Percentiles rank a stretch among this genome's conserved stretches.
phyloP scores from a whole-genome alignment of 2,329 filamentous ascomycete species.

The Lecanoromycetidae sp. region DNA sequence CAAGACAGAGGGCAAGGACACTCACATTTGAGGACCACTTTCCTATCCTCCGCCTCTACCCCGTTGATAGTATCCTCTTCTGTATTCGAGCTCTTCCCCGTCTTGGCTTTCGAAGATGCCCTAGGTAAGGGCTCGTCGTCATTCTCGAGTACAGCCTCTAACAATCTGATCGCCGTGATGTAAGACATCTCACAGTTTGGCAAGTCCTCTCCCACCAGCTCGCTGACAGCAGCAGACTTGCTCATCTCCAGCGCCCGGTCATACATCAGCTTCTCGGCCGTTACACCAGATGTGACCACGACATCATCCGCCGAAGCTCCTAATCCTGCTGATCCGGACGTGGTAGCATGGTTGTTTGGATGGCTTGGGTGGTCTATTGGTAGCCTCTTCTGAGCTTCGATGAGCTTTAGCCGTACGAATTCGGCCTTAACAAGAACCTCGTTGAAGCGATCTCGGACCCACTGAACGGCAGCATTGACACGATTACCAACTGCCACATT shows the following conservation, averaged over 20 bases:
- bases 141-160: slow-evolving; percentile 83
- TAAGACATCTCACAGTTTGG: slow-evolving; percentile 84
- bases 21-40: slow-evolving; percentile 40
- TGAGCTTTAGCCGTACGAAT: slow-evolving; percentile 74
- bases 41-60: slow-evolving; percentile 35
- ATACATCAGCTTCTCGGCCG: slow-evolving; percentile 95
- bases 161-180: slow-evolving; percentile 81
- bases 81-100: slow-evolving; percentile 22
- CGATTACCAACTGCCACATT: slow-evolving; percentile 47
- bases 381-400: slow-evolving; percentile 72
- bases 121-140: slow-evolving; percentile 44
- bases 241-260: slow-evolving; percentile 97
- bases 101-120: slow-evolving; percentile 21
- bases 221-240: slow-evolving; percentile 82
- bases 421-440: slow-evolving; percentile 95
- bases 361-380: slow-evolving; percentile 78
- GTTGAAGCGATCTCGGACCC: slow-evolving; percentile 89
- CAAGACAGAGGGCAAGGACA: slow-evolving; percentile 13
- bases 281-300: slow-evolving; percentile 73
- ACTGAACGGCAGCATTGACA: slow-evolving; percentile 90
- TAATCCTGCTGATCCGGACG: slow-evolving; percentile 44
- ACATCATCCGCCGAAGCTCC: slow-evolving; percentile 66
- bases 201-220: slow-evolving; percentile 84
- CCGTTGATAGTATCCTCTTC: slow-evolving; percentile 32
- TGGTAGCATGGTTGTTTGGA: slow-evolving; percentile 60